Percentiles rank a stretch among this genome's conserved stretches.
These are phyloP conservation scores for Venturia oleaginea DNA, from an alignment of 2,329 filamentous ascomycete species.

Conservation along the genomic window DNA sequence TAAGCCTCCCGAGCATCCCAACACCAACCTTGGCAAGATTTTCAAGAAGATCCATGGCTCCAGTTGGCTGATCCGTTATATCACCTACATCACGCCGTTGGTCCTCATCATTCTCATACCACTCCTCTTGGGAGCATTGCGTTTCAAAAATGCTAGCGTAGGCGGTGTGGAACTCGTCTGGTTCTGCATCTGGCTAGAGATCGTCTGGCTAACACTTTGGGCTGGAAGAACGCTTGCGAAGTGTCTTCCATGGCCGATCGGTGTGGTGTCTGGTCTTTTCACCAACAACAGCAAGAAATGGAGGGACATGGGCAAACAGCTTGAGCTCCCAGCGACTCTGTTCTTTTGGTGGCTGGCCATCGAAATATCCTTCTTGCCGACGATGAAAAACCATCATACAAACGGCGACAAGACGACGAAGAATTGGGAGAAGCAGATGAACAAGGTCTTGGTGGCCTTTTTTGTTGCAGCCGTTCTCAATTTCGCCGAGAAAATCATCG, in stretches of 20 bases:
- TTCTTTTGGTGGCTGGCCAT: conserved; percentile 91
- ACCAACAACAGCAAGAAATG: conserved; percentile 90
- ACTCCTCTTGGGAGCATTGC: conserved; percentile 53
- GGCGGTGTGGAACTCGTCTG: conserved; percentile 74
- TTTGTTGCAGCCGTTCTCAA: conserved; percentile 75
- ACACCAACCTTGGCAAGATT: conserved; percentile 52
- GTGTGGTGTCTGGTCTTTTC: conserved; percentile 60
- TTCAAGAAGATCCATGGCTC: conserved; percentile 58
- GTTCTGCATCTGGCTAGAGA: conserved; percentile 94
- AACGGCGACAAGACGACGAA: conserved; percentile 44
- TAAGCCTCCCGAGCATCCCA: conserved; percentile 53
- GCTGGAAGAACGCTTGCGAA: conserved; percentile 58
- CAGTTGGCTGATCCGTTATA: conserved; percentile 58
- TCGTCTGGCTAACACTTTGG: conserved; percentile 89
- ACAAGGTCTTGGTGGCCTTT: conserved; percentile 79
- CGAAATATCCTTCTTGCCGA: conserved; percentile 76
- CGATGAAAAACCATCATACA: conserved; percentile 58
- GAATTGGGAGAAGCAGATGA: conserved; percentile 66
- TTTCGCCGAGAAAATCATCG: conserved; percentile 83
- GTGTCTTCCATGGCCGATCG: conserved; percentile 52
- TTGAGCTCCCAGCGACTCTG: conserved; percentile 75
- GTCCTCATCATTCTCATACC: conserved; percentile 58
- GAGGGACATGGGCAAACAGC: conserved; percentile 75
- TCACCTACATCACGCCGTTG: conserved; percentile 61
- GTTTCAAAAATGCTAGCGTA: conserved; percentile 51